A percentile compares a stretch with the other conserved stretches of the same genome.
These are phyloP conservation scores for Botrytis cinerea DNA, from an alignment of 2,329 filamentous ascomycete genomes.

Conservation along the genomic window DNA sequence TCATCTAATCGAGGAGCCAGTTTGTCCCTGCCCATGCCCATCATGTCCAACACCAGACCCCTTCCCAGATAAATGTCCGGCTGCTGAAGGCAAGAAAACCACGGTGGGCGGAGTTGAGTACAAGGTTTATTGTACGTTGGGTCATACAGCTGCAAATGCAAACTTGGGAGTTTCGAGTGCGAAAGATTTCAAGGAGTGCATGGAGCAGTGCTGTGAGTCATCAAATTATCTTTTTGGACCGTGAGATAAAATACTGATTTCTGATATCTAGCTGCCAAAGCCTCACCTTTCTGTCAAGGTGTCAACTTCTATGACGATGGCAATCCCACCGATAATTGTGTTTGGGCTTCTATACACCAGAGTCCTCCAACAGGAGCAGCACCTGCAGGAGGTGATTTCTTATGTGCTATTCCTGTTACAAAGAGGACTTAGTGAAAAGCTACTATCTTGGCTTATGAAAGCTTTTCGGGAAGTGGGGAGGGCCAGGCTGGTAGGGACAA, in stretches of 20 bases:
- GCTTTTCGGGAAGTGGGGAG: background rate
- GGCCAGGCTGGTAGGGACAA: too few relatives aligned
- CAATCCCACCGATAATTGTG: conserved; percentile 12
- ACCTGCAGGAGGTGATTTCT: conserved; percentile 4
- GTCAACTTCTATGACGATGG: conserved; percentile 16
- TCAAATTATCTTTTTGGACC: background rate
- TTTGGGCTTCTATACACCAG: conserved; percentile 3
- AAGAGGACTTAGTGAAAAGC: background rate
- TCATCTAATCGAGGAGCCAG: conserved; percentile 11
- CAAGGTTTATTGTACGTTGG: conserved; percentile 10
- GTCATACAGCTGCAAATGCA: background rate
- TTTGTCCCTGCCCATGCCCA: conserved; percentile 8
- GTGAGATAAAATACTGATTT: background rate
- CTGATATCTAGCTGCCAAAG: background rate
- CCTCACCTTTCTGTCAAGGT: background rate
- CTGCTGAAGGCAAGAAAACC: background rate
- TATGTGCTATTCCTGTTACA: conserved; percentile 9
- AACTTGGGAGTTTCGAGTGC: conserved; percentile 13
- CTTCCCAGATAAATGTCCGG: conserved; percentile 7
- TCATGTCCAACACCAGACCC: background rate
- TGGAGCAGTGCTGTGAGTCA: conserved; percentile 21
- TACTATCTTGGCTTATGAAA: background rate
- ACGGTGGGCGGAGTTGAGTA: background rate
- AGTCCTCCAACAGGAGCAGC: background rate
- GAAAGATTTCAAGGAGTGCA: conserved; percentile 19